phyloP scores from a whole-genome alignment of 371 early-diverging fungal species.

The Paraphysoderma sedebokerense region DNA sequence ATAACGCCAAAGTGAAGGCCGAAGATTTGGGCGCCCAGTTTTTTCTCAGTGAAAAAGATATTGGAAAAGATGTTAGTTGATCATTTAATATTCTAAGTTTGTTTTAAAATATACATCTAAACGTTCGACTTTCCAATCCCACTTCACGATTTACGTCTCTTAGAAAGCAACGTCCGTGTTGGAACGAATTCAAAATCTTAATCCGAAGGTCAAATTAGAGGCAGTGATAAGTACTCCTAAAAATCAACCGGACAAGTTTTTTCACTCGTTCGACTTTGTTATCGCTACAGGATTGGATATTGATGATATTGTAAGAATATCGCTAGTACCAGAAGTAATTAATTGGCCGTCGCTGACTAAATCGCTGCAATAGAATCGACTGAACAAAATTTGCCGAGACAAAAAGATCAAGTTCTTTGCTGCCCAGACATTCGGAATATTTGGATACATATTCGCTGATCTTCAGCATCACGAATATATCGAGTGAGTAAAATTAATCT shows the following conservation, averaged over 20 bases:
- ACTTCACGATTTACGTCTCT: slow-evolving; percentile 1
- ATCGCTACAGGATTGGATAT: too few species aligned
- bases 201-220: slow-evolving; percentile 50
- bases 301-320: too few species aligned
- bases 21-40: slow-evolving; percentile 68
- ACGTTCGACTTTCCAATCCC: neutral
- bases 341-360: too few species aligned
- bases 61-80: slow-evolving; percentile 46
- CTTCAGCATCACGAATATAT: slow-evolving; percentile 45
- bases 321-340: too few species aligned
- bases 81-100: too few species aligned
- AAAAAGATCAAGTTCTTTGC: slow-evolving; percentile 34
- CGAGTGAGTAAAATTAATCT: slow-evolving; percentile 23
- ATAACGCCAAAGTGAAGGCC: slow-evolving; percentile 28
- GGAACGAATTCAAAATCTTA: slow-evolving; percentile 34
- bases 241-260: slow-evolving; percentile 25
- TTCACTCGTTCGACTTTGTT: slow-evolving; percentile 44
- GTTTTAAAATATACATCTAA: neutral
- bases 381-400: slow-evolving; percentile 34
- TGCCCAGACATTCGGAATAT: slow-evolving; percentile 49
- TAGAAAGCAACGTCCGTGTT: slow-evolving; percentile 48
- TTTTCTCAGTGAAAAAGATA: slow-evolving; percentile 31
- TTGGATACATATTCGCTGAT: slow-evolving; percentile 73
- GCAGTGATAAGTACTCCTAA: slow-evolving; percentile 28
- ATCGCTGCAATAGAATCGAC: slow-evolving; percentile 29